phyloP scores from a whole-genome alignment of 2,329 filamentous ascomycete genomes.

The Bipolaris sorokiniana region DNA sequence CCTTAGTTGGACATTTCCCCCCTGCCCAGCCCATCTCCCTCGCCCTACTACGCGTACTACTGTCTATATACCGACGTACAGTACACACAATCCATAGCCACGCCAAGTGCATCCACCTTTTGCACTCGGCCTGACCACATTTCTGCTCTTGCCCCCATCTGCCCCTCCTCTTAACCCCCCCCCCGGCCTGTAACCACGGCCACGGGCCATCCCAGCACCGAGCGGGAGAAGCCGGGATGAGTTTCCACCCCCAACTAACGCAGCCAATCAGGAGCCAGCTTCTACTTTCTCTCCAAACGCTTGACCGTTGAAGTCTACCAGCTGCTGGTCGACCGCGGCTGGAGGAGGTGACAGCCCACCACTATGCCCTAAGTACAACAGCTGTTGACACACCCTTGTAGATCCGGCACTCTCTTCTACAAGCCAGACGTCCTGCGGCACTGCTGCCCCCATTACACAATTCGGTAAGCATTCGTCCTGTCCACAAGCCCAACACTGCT shows the following conservation, averaged over 20 bases:
- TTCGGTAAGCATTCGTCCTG: slow-evolving; percentile 54
- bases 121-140: background rate
- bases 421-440: slow-evolving; percentile 77
- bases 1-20: background rate
- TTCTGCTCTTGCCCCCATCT: background rate
- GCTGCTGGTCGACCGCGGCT: slow-evolving; percentile 73
- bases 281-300: slow-evolving; percentile 69
- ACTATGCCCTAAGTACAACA: slow-evolving; percentile 1
- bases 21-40: slow-evolving; percentile 20
- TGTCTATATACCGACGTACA: background rate
- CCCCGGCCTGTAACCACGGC: background rate
- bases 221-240: slow-evolving; percentile 21
- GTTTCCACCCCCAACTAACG: slow-evolving; percentile 23
- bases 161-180: background rate
- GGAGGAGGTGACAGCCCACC: slow-evolving; percentile 68
- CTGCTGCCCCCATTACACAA: slow-evolving; percentile 92
- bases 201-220: background rate
- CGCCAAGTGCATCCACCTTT: background rate
- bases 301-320: slow-evolving; percentile 74
- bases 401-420: slow-evolving; percentile 70
- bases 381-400: slow-evolving; percentile 19
- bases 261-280: slow-evolving; percentile 68
- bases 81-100: background rate
- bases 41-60: background rate
- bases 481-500: slow-evolving; percentile 7